Conservation (phyloP, 805 yeast genomes). For the Millerozyma miso region DNA sequence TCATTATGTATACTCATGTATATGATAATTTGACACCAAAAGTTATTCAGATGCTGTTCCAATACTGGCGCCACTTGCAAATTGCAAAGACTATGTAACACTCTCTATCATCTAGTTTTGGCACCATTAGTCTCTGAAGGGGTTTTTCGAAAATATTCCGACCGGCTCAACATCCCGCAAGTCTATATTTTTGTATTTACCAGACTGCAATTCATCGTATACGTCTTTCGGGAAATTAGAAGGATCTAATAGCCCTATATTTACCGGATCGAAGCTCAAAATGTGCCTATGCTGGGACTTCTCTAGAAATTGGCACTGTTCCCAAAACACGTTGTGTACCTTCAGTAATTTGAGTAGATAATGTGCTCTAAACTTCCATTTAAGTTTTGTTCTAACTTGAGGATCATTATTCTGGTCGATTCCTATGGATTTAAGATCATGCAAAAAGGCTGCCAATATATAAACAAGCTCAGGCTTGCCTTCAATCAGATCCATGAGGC, state of each 20-base stretch:
- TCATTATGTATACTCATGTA: too few relatives aligned
- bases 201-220: constrained; percentile 24
- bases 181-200: constrained; percentile 18
- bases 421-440: constrained; percentile 26
- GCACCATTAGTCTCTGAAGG: too few relatives aligned
- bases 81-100: too few relatives aligned
- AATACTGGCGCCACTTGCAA: too few relatives aligned
- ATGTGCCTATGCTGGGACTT: constrained; percentile 28
- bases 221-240: constrained; percentile 23
- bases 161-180: constrained; percentile 19
- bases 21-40: too few relatives aligned
- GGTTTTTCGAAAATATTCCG: not conserved
- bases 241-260: constrained; percentile 39
- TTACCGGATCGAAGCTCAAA: constrained; percentile 17
- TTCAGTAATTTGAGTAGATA: constrained; percentile 19
- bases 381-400: constrained; percentile 6
- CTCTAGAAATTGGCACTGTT: constrained; percentile 24
- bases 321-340: constrained; percentile 37
- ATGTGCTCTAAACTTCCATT: constrained; percentile 15
- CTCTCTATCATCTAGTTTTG: too few relatives aligned
- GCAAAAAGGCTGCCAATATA: constrained; percentile 27
- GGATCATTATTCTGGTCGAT: constrained; percentile 15
- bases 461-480: constrained; percentile 26
- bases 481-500: constrained; percentile 20
- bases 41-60: too few relatives aligned